phyloP scores from a whole-genome alignment of 106 monocot genomes.

The Cymbidium sinense region DNA sequence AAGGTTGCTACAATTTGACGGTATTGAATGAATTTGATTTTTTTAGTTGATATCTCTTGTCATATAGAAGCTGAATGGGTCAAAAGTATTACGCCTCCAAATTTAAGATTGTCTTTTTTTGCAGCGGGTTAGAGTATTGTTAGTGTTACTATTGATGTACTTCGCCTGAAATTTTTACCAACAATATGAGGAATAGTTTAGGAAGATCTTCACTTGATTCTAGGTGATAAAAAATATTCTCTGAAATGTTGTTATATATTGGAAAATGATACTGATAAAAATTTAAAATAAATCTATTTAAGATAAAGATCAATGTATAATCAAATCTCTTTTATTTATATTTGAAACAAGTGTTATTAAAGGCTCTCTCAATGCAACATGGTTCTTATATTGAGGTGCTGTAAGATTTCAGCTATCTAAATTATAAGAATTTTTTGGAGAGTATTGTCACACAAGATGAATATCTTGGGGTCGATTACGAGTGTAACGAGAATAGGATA shows the following conservation, averaged over 20 bases:
- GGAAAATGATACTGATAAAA: not conserved
- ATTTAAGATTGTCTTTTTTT: not conserved
- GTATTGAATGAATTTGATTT: not conserved
- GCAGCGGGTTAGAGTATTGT: not conserved
- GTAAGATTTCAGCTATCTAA: not conserved
- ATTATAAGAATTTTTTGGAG: not conserved
- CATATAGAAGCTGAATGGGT: not conserved
- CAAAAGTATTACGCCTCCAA: not conserved
- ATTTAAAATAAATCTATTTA: not conserved
- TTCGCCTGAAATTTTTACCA: not conserved
- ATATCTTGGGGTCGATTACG: no score
- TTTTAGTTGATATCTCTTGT: not conserved
- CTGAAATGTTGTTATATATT: not conserved
- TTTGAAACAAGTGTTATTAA: not conserved
- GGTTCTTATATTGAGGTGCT: not conserved
- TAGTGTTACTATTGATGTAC: not conserved
- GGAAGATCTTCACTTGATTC: not conserved
- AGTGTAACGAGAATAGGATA: no score
- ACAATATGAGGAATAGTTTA: not conserved
- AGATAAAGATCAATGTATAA: not conserved
- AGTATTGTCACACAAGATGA: not conserved
- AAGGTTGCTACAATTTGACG: not conserved
- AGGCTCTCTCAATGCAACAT: not conserved
- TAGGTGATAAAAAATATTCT: not conserved
- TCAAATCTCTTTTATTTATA: not conserved